These are phyloP conservation scores for Amborella trichopoda DNA, from an alignment of 164 flowering plant species.

Conservation along the genomic window DNA sequence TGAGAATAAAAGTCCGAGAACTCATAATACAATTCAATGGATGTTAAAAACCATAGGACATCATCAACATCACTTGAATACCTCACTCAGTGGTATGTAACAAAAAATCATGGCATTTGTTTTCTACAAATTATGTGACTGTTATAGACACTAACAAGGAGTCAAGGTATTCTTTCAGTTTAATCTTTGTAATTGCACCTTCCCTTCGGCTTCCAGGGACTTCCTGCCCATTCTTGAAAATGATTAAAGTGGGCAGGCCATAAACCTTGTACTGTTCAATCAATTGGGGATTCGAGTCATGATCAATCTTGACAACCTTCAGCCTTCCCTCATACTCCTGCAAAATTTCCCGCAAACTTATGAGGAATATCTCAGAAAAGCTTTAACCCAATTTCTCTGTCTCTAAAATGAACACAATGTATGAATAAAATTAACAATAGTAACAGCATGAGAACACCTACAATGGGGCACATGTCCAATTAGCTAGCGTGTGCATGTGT, in stretches of 20 bases:
- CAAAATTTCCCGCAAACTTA: neutral
- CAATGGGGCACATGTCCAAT: no score
- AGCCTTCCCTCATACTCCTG: slow-evolving; percentile 66
- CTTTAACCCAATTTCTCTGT: no score
- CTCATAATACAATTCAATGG: no score
- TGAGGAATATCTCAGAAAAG: neutral
- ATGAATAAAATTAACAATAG: no score
- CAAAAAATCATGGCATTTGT: no score
- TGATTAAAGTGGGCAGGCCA: slow-evolving; percentile 67
- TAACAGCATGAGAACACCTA: no score
- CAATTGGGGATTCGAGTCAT: slow-evolving; percentile 56
- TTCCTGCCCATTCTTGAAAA: slow-evolving; percentile 72
- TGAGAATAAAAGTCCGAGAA: no score
- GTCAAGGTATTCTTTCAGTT: slow-evolving; percentile 63
- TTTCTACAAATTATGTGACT: neutral
- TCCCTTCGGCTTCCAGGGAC: slow-evolving; percentile 67
- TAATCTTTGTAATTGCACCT: slow-evolving; percentile 75
- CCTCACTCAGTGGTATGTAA: no score
- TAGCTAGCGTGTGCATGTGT: no score
- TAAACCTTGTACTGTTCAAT: slow-evolving; percentile 71
- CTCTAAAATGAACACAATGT: no score
- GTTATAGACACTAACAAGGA: slow-evolving; percentile 29
- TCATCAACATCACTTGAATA: no score
- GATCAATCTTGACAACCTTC: slow-evolving; percentile 66
- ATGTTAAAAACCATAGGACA: no score